phyloP scores from a whole-genome alignment of 345 rosid species.

The Toxicodendron radicans region DNA sequence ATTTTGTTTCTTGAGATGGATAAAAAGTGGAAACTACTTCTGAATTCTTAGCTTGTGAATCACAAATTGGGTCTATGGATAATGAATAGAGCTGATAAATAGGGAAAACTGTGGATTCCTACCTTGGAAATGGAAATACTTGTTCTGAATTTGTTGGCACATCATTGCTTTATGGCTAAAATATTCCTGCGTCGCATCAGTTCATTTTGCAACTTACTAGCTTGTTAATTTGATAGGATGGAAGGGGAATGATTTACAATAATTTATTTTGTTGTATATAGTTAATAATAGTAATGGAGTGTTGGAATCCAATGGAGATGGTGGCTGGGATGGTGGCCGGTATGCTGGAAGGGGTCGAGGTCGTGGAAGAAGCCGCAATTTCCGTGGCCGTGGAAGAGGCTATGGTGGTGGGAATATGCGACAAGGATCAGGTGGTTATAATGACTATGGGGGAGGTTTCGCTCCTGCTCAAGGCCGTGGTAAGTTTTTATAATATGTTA shows the following conservation, averaged over 20 bases:
- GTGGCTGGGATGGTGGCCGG: conserved; percentile 21
- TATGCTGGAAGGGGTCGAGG: conserved; percentile 29
- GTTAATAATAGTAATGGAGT: conserved; percentile 27
- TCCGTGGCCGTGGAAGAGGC: conserved; percentile 29
- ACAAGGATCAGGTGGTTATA: conserved; percentile 30
- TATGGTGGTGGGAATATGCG: conserved; percentile 25
- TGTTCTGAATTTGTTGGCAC: neutral
- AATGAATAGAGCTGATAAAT: neutral
- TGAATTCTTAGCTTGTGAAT: neutral
- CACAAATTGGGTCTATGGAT: neutral
- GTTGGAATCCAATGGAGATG: conserved; percentile 26
- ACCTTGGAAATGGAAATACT: neutral
- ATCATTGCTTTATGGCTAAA: neutral
- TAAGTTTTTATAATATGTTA: conserved; percentile 10
- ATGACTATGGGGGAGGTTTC: conserved; percentile 23
- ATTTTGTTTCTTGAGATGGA: neutral
- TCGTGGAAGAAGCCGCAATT: conserved; percentile 17
- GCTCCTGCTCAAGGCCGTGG: conserved; percentile 19
- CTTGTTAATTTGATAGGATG: neutral
- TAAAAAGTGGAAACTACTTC: neutral
- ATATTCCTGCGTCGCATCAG: neutral
- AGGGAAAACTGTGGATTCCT: neutral
- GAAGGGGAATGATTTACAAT: neutral
- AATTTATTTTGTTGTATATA: neutral
- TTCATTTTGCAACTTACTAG: neutral